phyloP scores from a whole-genome alignment of 768 basidiomycete species.

The Tephrocybe sp. region DNA sequence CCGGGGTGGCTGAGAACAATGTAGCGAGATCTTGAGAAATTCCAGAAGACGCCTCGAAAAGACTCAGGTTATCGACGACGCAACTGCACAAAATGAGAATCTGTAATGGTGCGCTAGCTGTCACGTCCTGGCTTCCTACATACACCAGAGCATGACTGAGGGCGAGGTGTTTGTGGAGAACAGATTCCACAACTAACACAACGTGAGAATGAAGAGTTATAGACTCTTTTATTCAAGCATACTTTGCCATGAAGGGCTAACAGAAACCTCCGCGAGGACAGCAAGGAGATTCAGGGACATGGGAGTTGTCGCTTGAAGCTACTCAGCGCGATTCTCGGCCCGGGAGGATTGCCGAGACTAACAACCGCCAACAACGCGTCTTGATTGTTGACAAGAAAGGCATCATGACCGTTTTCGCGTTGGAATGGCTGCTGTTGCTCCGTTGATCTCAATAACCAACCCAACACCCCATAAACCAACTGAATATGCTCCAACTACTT shows the following conservation, averaged over 20 bases:
- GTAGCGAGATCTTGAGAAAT: conserved; percentile 7
- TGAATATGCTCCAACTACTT: conserved; percentile 17
- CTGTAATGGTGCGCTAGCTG: not conserved
- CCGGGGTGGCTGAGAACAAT: conserved; percentile 3
- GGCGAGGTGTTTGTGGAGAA: conserved; percentile 5
- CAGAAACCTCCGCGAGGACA: conserved; percentile 5
- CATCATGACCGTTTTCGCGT: conserved; percentile 23
- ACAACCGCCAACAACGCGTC: conserved; percentile 18
- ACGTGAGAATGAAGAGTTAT: not conserved
- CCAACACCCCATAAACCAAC: conserved; percentile 21
- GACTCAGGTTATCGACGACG: not conserved
- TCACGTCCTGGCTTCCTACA: not conserved
- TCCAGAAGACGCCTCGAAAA: not conserved
- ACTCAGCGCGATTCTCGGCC: not conserved
- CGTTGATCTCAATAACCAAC: conserved; percentile 14
- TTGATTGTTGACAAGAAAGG: not conserved
- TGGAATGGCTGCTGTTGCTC: conserved; percentile 15
- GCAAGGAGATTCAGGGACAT: conserved; percentile 16
- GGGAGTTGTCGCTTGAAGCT: not conserved
- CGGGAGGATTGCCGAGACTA: not conserved
- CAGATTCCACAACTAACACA: conserved; percentile 4
- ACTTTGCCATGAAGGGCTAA: conserved; percentile 9
- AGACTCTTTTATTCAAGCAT: not conserved
- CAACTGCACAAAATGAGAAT: conserved; percentile 7
- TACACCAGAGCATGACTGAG: conserved; percentile 7